Evolutionary conservation across 257 asterid genomes (phyloP).

Genomic region (Jacaranda mimosifolia): DNA sequence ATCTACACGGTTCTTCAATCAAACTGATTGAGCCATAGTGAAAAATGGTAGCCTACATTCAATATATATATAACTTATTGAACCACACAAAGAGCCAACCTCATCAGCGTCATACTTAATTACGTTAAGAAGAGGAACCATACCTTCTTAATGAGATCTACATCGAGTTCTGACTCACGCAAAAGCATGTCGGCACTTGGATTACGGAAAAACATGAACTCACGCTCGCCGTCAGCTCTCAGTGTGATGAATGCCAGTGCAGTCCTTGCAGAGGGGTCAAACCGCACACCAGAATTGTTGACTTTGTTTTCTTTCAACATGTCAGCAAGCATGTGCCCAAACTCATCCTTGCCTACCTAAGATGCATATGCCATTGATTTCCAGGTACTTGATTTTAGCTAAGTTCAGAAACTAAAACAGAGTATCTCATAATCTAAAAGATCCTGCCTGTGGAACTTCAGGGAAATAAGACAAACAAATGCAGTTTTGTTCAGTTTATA

Average conservation of each 20-base stretch:
- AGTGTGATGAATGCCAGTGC: constrained; percentile 91
- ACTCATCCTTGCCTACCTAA: constrained; percentile 95
- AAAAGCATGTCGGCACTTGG: constrained; percentile 98
- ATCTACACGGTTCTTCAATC: constrained; percentile 89
- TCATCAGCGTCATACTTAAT: not conserved
- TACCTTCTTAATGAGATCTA: constrained; percentile 77
- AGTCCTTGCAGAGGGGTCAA: constrained; percentile 82
- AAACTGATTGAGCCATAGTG: constrained; percentile 95
- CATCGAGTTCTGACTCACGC: constrained; percentile 76
- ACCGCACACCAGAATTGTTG: constrained; percentile 79
- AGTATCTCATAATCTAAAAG: not conserved
- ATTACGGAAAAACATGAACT: constrained; percentile 86
- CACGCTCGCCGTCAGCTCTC: constrained; percentile 91
- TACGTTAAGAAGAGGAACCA: not conserved
- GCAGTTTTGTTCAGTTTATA: too few relatives aligned
- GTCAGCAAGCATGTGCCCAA: constrained; percentile 83
- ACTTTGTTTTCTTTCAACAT: constrained; percentile 82
- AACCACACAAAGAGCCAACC: constrained; percentile 22
- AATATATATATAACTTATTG: constrained; percentile 30
- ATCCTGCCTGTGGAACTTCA: too few relatives aligned
- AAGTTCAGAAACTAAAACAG: constrained; percentile 16
- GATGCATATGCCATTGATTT: constrained; percentile 27
- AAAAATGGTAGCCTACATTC: constrained; percentile 77
- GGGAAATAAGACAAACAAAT: too few relatives aligned
- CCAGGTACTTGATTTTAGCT: constrained; percentile 17